Base-by-base conservation (phyloP, 768 basidiomycete species). In the Amanita pallidorosea region DNA sequence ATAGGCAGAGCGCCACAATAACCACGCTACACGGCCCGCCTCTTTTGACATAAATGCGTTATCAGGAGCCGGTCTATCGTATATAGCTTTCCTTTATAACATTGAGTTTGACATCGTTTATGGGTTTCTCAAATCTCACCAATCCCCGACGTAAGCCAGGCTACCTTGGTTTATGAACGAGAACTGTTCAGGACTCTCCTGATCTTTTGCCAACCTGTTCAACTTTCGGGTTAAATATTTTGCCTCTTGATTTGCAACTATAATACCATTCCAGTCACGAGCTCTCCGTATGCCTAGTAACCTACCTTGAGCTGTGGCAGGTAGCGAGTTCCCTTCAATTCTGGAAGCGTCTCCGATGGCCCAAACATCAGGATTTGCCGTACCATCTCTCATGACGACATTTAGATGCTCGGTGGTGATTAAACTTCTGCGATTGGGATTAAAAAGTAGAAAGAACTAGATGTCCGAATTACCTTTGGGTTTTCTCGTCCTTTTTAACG, bases 221-320 rank as follows among this genome's bases (percentile, higher is more conserved):
- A 91, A 68, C 58, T 77, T 77, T 56, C 79, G 79, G 34, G 72
- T 70, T 22, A 88, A 60, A 57, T 85, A 87, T 55, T 72, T 76
- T 5, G 77, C 88, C 63, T 89, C 81, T 59, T 90, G 88, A 57
- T 78, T 78, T 5, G 88, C 87, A 20, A 90, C 88, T 48, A 17
- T 85, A 51, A 12, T 33, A 49, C 49, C 43, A 40, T 13, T 38
- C 34, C 34, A 50, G 22, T 15, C 29, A 22, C 25, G 13, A 50
- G 7, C 11, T 17, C 18, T 45, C 15, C 12, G 5, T 22, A 12
- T 12, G 8, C 13, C 23, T 13, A 50, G 27, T 20, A n/a, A 8
- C 51, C 13, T 35, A 69, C 83, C 86, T 76, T 93, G 90, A 3
- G 91, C 88, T 15, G 90, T 93, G 1, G 91, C 88, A 9, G 91